Evolutionary conservation across 225 moss, liverwort and hornwort genomes (phyloP).

Genomic region (Thuidium tamariscinum): DNA sequence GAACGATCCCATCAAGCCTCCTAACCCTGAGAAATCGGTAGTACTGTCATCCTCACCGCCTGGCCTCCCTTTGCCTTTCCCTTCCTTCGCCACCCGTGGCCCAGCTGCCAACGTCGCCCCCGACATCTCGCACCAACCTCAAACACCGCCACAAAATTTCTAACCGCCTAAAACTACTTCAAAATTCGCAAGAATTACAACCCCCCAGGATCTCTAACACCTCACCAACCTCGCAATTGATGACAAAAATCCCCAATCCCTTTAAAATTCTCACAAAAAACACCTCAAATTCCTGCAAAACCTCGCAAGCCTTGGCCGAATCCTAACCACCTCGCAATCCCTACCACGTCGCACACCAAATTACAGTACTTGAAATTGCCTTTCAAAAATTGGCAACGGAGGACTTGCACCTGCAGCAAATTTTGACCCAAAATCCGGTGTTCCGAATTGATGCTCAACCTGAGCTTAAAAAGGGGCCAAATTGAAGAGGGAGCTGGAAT

Average conservation of each 20-base stretch:
- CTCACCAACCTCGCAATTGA: not conserved
- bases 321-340: not conserved
- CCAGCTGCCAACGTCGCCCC: conserved; percentile 78
- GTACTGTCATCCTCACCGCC: not conserved
- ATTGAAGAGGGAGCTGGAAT: not conserved
- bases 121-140: conserved; percentile 43
- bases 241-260: not conserved
- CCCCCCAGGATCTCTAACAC: not conserved
- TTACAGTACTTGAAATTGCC: not conserved
- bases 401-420: not conserved
- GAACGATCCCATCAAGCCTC: conserved; percentile 82
- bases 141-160: not conserved
- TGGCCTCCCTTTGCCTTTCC: not conserved
- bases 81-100: not conserved
- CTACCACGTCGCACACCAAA: not conserved
- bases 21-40: conserved; percentile 27
- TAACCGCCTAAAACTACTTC: not conserved
- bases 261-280: not conserved
- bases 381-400: not conserved
- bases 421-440: not conserved
- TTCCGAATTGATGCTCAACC: not conserved
- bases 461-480: not conserved
- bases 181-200: not conserved
- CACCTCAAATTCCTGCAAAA: not conserved
- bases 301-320: not conserved